phyloP scores from a whole-genome alignment of 371 early-diverging fungal genomes.

The Mortierella sp. region DNA sequence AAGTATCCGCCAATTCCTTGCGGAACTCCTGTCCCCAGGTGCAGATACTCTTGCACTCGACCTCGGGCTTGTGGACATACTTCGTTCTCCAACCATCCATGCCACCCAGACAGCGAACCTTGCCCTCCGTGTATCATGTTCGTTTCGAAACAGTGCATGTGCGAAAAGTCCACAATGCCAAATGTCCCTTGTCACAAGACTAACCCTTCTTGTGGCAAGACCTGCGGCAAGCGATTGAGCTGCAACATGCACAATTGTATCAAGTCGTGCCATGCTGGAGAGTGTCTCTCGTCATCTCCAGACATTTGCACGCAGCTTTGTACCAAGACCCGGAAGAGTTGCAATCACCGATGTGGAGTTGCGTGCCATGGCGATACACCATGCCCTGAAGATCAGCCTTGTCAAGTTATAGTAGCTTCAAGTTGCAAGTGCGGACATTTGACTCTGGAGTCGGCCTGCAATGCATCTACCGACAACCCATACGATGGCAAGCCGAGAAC shows the following conservation, averaged over 20 bases:
- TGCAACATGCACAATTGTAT: conserved; percentile 77
- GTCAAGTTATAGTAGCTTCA: conserved; percentile 60
- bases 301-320: conserved; percentile 70
- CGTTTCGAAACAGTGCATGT: conserved; percentile 73
- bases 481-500: conserved; percentile 55
- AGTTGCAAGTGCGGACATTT: conserved; percentile 82
- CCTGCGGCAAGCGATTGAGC: conserved; percentile 69
- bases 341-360: conserved; percentile 75
- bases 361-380: conserved; percentile 73
- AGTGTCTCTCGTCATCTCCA: conserved; percentile 62
- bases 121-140: conserved; percentile 85
- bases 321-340: conserved; percentile 67
- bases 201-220: conserved; percentile 74
- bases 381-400: conserved; percentile 73
- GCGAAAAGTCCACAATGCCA: conserved; percentile 73
- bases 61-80: conserved; percentile 77
- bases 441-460: conserved; percentile 66
- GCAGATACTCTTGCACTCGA: conserved; percentile 74
- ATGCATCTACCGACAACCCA: conserved; percentile 61
- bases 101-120: conserved; percentile 76
- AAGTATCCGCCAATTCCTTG: conserved; percentile 81
- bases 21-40: conserved; percentile 73
- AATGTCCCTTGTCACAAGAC: conserved; percentile 77
- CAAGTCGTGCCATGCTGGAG: conserved; percentile 78
- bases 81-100: conserved; percentile 71